Percentiles rank a stretch among this genome's conserved stretches.
Evolutionary conservation across 2,329 filamentous ascomycete species (phyloP).

Genomic region (Colletotrichum sp.): DNA sequence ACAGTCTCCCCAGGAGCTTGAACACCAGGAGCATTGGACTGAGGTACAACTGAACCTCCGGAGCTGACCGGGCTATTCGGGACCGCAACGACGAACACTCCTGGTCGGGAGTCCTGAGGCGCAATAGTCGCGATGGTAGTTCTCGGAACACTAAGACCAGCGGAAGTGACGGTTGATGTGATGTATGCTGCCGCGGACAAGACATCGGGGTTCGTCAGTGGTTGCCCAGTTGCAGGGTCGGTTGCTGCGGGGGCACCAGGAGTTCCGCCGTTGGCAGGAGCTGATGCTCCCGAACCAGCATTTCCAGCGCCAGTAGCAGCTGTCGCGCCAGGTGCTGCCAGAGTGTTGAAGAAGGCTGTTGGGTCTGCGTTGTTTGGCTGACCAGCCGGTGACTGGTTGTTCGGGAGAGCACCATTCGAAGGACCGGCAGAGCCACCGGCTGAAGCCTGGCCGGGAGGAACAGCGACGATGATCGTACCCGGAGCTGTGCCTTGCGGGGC

Average conservation of each 20-base stretch:
- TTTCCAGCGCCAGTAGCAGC: fast-evolving
- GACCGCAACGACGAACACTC: not conserved
- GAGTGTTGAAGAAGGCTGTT: not conserved
- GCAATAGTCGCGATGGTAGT: not conserved
- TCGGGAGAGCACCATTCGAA: not conserved
- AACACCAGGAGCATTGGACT: not conserved
- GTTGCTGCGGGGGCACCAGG: not conserved
- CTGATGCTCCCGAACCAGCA: not conserved
- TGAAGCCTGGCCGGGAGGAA: not conserved
- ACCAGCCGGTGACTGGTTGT: not conserved
- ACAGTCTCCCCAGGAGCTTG: not conserved
- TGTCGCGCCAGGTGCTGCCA: not conserved
- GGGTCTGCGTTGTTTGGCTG: not conserved
- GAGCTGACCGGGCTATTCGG: not conserved
- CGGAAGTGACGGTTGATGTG: not conserved
- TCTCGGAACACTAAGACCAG: not conserved
- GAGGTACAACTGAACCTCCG: not conserved
- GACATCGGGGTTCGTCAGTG: not conserved
- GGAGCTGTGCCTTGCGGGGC: not conserved
- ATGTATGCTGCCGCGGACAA: not conserved
- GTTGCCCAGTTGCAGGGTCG: not conserved
- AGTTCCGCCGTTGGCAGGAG: not conserved
- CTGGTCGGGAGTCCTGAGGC: not conserved
- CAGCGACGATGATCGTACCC: slow-evolving; percentile 5
- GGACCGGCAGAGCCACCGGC: not conserved